Percentiles rank a stretch among this genome's conserved stretches.
Evolutionary conservation across 1,284 basidiomycete genomes (phyloP).

Genomic region (Cutaneotrichosporon cavernicola): DNA sequence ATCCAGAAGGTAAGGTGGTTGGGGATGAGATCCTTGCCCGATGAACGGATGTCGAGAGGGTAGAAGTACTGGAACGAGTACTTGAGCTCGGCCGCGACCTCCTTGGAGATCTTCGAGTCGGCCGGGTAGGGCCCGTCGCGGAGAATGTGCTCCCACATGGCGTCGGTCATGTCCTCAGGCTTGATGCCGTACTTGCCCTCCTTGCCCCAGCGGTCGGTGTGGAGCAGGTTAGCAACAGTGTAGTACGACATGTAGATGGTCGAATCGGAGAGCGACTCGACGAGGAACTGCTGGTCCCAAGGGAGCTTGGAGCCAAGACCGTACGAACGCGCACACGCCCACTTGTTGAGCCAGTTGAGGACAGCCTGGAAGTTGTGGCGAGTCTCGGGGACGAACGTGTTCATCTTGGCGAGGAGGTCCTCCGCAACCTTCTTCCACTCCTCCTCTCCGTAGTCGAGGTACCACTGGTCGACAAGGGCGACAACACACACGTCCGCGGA

Average conservation of each 20-base stretch:
- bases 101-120: conserved; percentile 61
- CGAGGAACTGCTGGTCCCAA: conserved; percentile 95
- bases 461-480: conserved; percentile 99
- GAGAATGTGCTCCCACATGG: conserved; percentile 94
- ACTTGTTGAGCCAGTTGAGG: conserved; percentile 94
- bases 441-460: conserved; percentile 93
- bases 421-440: conserved; percentile 83
- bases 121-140: conserved; percentile 72
- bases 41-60: conserved; percentile 96
- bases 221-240: conserved; percentile 85
- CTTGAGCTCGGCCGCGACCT: conserved; percentile 79
- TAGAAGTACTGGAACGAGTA: conserved; percentile 98
- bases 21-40: conserved; percentile 96
- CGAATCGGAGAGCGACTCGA: conserved; percentile 95
- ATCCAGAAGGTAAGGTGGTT: conserved; percentile 95
- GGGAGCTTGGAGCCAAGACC: conserved; percentile 94
- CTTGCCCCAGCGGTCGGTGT: conserved; percentile 75
- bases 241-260: conserved; percentile 99
- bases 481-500: conserved; percentile 96
- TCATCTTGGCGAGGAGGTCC: conserved; percentile 79
- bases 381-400: conserved; percentile 85
- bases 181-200: conserved; percentile 81
- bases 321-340: conserved; percentile 97
- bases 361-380: conserved; percentile 88
- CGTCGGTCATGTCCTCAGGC: conserved; percentile 92